Percentiles rank a stretch among this genome's conserved stretches.
These are phyloP conservation scores for Cladophialophora chaetospira DNA, from an alignment of 2,329 filamentous ascomycete genomes.

Conservation along the genomic window DNA sequence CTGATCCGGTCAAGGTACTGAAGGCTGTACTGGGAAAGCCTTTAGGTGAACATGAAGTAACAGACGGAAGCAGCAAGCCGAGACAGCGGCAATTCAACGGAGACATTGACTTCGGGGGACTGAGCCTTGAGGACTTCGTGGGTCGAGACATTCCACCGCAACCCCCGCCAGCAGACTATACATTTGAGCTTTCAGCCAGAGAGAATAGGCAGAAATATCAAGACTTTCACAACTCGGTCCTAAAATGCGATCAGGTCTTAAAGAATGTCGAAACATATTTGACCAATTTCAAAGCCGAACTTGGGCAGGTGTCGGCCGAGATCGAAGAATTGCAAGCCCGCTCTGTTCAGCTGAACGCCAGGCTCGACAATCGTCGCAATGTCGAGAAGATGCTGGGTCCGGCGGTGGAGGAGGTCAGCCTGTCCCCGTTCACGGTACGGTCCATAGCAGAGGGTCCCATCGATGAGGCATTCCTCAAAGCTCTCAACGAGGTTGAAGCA, in stretches of 20 bases:
- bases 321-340: conserved; percentile 91
- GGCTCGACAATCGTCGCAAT: conserved; percentile 83
- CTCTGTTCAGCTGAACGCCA: conserved; percentile 78
- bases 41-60: conserved; percentile 7
- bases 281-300: conserved; percentile 87
- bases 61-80: conserved; percentile 23
- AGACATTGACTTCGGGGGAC: conserved; percentile 74
- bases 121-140: conserved; percentile 75
- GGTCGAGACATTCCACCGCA: conserved; percentile 45
- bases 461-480: conserved; percentile 84
- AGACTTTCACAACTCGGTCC: conserved; percentile 84
- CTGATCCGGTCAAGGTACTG: conserved; percentile 73
- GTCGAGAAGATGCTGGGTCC: conserved; percentile 87
- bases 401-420: conserved; percentile 85
- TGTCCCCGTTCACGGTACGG: conserved; percentile 79
- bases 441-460: conserved; percentile 87
- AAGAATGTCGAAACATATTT: conserved; percentile 91
- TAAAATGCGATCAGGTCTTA: conserved; percentile 85
- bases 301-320: conserved; percentile 88
- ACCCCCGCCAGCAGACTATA: conserved; percentile 74
- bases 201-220: conserved; percentile 82
- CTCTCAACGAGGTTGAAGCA: conserved; percentile 80
- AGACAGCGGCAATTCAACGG: conserved; percentile 40
- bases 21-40: conserved; percentile 54
- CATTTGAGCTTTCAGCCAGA: conserved; percentile 56